Conservation (phyloP, 1,139 yeast species). For the Debaryomycetaceae sp. region DNA sequence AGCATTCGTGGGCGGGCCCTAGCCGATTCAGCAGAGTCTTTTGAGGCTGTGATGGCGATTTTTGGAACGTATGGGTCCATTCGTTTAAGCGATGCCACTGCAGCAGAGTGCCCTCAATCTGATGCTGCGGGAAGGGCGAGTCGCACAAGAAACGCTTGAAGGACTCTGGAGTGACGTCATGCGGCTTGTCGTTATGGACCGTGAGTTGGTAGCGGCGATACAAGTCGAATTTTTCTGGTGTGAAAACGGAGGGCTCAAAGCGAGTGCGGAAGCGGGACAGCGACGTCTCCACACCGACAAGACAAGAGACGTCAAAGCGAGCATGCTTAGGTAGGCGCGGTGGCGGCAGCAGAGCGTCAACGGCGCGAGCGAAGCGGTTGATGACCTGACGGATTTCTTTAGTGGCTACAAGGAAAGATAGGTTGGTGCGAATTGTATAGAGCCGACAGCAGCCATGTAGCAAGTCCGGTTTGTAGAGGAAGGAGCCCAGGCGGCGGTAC, state of each 20-base stretch:
- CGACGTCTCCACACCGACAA: slow-evolving; percentile 16
- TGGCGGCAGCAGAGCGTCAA: slow-evolving; percentile 6
- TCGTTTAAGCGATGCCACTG: slow-evolving; percentile 22
- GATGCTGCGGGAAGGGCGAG: slow-evolving; percentile 39
- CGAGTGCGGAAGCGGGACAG: slow-evolving; percentile 32
- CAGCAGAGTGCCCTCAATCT: slow-evolving; percentile 12
- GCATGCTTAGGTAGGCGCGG: neutral
- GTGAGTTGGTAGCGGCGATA: slow-evolving; percentile 58
- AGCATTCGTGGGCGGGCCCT: slow-evolving; percentile 68
- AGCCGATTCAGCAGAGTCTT: slow-evolving; percentile 6
- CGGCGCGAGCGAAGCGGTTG: slow-evolving; percentile 46
- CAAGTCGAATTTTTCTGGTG: slow-evolving; percentile 53
- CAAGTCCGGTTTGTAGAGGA: slow-evolving; percentile 64
- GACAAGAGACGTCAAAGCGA: slow-evolving; percentile 14
- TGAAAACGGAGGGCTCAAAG: slow-evolving; percentile 43
- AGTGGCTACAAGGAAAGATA: slow-evolving; percentile 31
- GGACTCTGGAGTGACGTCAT: slow-evolving; percentile 31
- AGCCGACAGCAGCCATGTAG: slow-evolving; percentile 71
- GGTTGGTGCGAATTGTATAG: slow-evolving; percentile 63
- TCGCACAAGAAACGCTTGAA: slow-evolving; percentile 63
- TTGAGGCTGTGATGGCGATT: neutral
- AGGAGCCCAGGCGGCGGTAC: slow-evolving; percentile 69
- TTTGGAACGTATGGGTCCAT: slow-evolving; percentile 16
- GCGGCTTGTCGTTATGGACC: slow-evolving; percentile 55
- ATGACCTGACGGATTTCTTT: slow-evolving; percentile 62